Percentiles rank a stretch among this genome's conserved stretches.
These are phyloP conservation scores for Auriculariales sp. DNA, from an alignment of 768 basidiomycete genomes.

Conservation along the genomic window DNA sequence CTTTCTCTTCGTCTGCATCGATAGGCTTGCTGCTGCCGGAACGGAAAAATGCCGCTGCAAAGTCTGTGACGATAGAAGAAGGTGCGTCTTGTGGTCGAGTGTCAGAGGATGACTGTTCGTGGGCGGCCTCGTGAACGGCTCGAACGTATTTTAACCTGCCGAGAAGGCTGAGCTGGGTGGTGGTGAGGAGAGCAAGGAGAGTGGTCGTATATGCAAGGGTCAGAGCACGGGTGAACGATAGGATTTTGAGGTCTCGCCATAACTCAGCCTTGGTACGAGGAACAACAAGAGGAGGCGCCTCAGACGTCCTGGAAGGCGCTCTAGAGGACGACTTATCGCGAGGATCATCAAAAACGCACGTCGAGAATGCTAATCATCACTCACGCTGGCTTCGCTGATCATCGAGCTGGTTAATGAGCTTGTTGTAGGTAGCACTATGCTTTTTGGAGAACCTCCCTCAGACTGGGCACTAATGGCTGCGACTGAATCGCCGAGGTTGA, in stretches of 20 bases:
- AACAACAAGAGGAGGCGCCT: constrained; percentile 11
- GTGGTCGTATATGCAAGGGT: constrained; percentile 79
- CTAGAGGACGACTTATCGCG: constrained; percentile 5
- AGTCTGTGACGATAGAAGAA: not conserved
- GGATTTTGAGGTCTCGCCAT: constrained; percentile 87
- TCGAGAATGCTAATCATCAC: constrained; percentile 17
- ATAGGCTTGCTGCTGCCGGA: constrained; percentile 12
- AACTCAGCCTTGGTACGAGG: constrained; percentile 61
- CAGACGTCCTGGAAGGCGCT: constrained; percentile 11
- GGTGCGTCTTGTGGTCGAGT: constrained; percentile 1
- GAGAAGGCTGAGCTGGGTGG: constrained; percentile 73
- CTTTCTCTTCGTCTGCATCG: constrained; percentile 17
- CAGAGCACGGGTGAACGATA: constrained; percentile 84
- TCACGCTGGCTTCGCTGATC: constrained; percentile 14
- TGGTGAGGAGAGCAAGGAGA: constrained; percentile 73
- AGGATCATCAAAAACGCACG: constrained; percentile 6
- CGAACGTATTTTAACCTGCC: constrained; percentile 69
- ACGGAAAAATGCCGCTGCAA: not conserved
- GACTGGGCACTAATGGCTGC: not conserved
- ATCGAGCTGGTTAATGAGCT: constrained; percentile 25
- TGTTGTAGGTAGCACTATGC: constrained; percentile 5
- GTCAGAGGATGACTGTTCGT: constrained; percentile 6
- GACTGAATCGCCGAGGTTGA: not conserved
- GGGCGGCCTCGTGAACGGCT: constrained; percentile 45
- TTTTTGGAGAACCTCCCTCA: not conserved